Percentiles rank a stretch among this genome's conserved stretches.
phyloP scores from a whole-genome alignment of 176 grass and related monocot species.

The Phragmites australis region DNA sequence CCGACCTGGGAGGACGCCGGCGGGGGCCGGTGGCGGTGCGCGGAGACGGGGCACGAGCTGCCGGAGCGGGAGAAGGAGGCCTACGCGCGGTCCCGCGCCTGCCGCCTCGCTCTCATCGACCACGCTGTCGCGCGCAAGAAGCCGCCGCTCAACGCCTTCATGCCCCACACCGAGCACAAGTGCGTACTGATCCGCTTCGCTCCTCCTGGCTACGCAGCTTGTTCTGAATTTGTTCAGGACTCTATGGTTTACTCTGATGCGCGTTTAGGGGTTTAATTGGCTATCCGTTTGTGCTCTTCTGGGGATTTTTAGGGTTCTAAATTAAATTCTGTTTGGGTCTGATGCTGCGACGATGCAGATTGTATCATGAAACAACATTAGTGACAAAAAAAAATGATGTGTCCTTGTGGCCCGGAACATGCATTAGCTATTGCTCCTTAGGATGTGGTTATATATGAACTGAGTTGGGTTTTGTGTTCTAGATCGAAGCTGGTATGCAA shows the following conservation, averaged over 20 bases:
- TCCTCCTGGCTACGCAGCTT: not conserved
- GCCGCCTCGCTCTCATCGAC: constrained; percentile 82
- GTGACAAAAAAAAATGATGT: not conserved
- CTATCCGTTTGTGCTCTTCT: not conserved
- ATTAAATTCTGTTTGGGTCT: not conserved
- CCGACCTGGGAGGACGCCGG: constrained; percentile 76
- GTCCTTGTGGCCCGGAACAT: not conserved
- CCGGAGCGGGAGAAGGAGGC: constrained; percentile 73
- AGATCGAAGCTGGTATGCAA: constrained; percentile 83
- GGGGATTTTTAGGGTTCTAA: constrained; percentile 17
- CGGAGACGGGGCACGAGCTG: constrained; percentile 86
- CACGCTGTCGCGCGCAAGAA: constrained; percentile 61
- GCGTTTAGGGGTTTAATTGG: not conserved
- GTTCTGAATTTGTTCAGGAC: not conserved
- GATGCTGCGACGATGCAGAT: not conserved
- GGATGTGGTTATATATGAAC: not conserved
- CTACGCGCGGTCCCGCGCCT: constrained; percentile 69
- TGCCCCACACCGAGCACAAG: constrained; percentile 76
- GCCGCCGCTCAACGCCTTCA: constrained; percentile 79
- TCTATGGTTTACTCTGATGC: not conserved
- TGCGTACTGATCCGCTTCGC: constrained; percentile 27
- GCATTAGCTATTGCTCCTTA: not conserved
- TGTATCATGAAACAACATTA: not conserved
- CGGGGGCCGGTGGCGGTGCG: constrained; percentile 66
- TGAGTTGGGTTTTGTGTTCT: constrained; percentile 1